Evolutionary conservation across 768 basidiomycete genomes (phyloP).

Genomic region (Kwoniella bestiolae): DNA sequence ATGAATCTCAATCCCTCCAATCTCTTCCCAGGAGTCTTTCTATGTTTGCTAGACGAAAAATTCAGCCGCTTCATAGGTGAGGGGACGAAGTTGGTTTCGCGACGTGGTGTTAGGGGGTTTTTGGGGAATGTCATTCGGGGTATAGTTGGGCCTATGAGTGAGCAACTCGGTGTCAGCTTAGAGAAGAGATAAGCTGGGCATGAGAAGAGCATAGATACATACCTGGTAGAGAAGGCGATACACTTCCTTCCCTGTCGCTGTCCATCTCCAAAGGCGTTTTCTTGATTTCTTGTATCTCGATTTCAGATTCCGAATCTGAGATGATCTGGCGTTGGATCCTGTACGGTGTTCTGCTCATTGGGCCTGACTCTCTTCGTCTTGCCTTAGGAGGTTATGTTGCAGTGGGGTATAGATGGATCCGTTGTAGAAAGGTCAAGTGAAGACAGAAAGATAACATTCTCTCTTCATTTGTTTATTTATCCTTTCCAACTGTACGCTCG

Average conservation of each 20-base stretch:
- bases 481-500: background rate
- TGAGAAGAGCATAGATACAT: background rate
- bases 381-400: too few relatives aligned
- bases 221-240: background rate
- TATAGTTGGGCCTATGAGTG: conserved; percentile 5
- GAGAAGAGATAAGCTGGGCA: too few relatives aligned
- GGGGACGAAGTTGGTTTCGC: conserved; percentile 2
- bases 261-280: background rate
- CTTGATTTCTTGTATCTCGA: background rate
- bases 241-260: background rate
- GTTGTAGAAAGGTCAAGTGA: too few relatives aligned
- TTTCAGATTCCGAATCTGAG: background rate
- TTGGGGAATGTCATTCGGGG: background rate
- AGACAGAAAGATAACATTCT: too few relatives aligned
- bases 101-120: conserved; percentile 3
- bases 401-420: background rate
- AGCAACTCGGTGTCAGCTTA: too few relatives aligned
- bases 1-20: conserved; percentile 1
- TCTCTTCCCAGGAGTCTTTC: conserved; percentile 10
- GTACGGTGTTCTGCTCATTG: background rate
- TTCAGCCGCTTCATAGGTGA: conserved; percentile 11
- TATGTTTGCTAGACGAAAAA: background rate
- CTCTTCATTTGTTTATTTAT: background rate
- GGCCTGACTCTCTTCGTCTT: too few relatives aligned
- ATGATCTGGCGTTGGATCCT: background rate